phyloP scores from a whole-genome alignment of 768 basidiomycete genomes.

The Xerocomus spinulosus region DNA sequence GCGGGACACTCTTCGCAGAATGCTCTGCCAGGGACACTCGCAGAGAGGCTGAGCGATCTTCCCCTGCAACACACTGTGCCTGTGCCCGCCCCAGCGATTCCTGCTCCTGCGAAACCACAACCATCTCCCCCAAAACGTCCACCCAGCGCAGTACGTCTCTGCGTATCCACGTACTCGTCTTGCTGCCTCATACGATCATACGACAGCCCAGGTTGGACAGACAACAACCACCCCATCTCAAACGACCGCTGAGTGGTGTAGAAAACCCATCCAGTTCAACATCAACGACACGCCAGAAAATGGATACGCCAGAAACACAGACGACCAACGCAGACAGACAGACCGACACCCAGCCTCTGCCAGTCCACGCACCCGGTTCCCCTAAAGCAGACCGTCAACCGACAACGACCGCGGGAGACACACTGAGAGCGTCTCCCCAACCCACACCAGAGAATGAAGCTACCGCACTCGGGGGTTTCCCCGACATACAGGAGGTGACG shows the following conservation, averaged over 20 bases:
- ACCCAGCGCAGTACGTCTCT: constrained; percentile 11
- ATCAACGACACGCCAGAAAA: constrained; percentile 10
- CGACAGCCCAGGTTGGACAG: constrained; percentile 17
- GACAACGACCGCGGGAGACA: background rate
- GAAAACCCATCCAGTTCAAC: constrained; percentile 1
- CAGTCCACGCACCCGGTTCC: background rate
- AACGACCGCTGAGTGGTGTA: constrained; percentile 9
- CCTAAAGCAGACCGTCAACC: background rate
- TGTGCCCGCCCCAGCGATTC: background rate
- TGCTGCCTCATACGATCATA: background rate
- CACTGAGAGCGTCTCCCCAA: background rate
- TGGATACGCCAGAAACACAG: constrained; percentile 3
- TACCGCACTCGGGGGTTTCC: too few relatives aligned
- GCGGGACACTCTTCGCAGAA: constrained; percentile 1
- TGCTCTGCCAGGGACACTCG: constrained; percentile 1
- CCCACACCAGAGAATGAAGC: background rate
- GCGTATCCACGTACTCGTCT: background rate
- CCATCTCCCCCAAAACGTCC: constrained; percentile 1
- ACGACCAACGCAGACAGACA: background rate
- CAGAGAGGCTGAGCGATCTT: background rate
- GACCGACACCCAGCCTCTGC: background rate
- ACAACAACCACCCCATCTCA: constrained; percentile 3
- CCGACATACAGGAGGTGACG: background rate
- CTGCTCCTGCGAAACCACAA: background rate
- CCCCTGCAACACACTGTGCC: background rate